These are phyloP conservation scores for Sabuloglossum arenarium DNA, from an alignment of 495 filamentous ascomycete species.

Conservation along the genomic window DNA sequence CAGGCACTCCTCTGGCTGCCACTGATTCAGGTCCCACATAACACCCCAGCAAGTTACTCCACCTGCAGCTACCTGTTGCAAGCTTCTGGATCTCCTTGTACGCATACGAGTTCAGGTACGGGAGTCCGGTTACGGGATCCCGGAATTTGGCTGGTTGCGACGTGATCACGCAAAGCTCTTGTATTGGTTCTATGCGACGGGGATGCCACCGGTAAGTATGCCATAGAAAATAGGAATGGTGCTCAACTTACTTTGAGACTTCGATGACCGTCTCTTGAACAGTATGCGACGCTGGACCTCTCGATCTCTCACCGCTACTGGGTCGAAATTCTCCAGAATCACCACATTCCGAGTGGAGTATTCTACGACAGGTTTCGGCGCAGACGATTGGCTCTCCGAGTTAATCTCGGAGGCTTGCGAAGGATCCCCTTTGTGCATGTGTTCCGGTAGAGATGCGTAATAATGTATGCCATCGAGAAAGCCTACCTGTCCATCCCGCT, in stretches of 20 bases:
- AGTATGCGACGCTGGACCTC: constrained; percentile 4
- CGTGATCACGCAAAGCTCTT: constrained; percentile 57
- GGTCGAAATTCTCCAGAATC: constrained; percentile 8
- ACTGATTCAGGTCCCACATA: constrained; percentile 37
- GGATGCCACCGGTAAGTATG: not conserved
- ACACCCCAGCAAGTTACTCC: constrained; percentile 53
- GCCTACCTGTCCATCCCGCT: constrained; percentile 5
- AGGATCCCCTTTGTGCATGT: not conserved
- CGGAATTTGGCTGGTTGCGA: constrained; percentile 54
- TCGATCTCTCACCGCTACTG: not conserved
- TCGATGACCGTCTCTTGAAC: constrained; percentile 5
- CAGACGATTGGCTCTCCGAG: not conserved
- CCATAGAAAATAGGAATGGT: not conserved
- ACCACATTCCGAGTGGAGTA: constrained; percentile 6
- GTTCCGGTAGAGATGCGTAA: constrained; percentile 9
- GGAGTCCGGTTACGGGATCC: constrained; percentile 55
- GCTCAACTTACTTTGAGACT: constrained; percentile 3
- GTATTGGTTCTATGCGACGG: constrained; percentile 21
- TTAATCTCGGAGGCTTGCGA: not conserved
- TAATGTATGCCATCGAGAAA: constrained; percentile 18
- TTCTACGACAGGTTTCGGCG: not conserved
- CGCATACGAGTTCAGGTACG: constrained; percentile 53
- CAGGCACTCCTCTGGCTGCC: constrained; percentile 48
- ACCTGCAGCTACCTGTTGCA: constrained; percentile 42
- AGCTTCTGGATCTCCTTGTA: constrained; percentile 53